These are phyloP conservation scores for Akanthomyces dipterigenus DNA, from an alignment of 2,329 filamentous ascomycete genomes.

Conservation along the genomic window DNA sequence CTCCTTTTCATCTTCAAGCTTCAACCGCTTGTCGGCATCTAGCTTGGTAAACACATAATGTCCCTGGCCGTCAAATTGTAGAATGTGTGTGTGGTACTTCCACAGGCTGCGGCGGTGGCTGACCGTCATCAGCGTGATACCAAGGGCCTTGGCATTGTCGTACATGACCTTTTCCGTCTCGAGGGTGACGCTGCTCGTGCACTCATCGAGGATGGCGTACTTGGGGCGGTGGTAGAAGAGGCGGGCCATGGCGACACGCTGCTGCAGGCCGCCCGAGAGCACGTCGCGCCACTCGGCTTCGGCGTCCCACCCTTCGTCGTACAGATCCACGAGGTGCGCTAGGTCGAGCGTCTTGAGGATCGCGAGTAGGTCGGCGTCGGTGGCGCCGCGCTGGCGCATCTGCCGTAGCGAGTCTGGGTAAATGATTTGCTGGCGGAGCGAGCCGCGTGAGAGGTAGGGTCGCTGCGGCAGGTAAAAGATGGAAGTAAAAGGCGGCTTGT, in stretches of 20 bases:
- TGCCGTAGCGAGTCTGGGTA: slow-evolving; percentile 86
- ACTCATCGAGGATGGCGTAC: slow-evolving; percentile 96
- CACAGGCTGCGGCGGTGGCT: slow-evolving; percentile 85
- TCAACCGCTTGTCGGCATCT: slow-evolving; percentile 78
- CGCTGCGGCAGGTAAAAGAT: slow-evolving; percentile 98
- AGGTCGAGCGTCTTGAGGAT: slow-evolving; percentile 78
- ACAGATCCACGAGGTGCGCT: slow-evolving; percentile 71
- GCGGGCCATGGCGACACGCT: slow-evolving; percentile 92
- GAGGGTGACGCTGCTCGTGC: slow-evolving; percentile 88
- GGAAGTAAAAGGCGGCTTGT: slow-evolving; percentile 83
- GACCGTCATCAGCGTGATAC: slow-evolving; percentile 95
- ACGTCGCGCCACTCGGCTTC: slow-evolving; percentile 97
- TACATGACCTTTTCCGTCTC: slow-evolving; percentile 97
- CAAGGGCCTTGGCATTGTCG: slow-evolving; percentile 83
- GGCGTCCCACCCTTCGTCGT: slow-evolving; percentile 76
- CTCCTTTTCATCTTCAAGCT: slow-evolving; percentile 93
- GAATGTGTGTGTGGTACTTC: slow-evolving; percentile 91
- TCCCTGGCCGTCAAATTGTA: slow-evolving; percentile 96
- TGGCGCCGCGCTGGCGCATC: slow-evolving; percentile 78
- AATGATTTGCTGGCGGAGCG: slow-evolving; percentile 91
- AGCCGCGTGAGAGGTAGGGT: slow-evolving; percentile 85
- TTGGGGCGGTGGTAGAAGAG: slow-evolving; percentile 89
- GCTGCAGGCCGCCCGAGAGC: slow-evolving; percentile 84
- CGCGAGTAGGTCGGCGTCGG: slow-evolving; percentile 69
- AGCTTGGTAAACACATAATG: slow-evolving; percentile 82